Evolutionary conservation across 2,329 filamentous ascomycete genomes (phyloP), one percentile per base, ranked within the genome.

Genomic region (Colletotrichum godetiae): DNA sequence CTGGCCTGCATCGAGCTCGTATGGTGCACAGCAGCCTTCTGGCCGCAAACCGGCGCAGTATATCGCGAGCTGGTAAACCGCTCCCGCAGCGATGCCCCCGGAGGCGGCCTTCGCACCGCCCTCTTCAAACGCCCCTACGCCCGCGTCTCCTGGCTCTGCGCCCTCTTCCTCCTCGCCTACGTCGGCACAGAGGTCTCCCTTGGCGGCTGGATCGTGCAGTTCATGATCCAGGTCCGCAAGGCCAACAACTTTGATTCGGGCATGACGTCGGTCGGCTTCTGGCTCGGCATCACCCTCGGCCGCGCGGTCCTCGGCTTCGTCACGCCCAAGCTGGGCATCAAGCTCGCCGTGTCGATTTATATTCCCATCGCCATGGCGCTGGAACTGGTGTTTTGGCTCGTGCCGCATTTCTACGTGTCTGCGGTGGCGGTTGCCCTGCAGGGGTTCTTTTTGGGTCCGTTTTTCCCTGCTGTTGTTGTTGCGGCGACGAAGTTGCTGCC

Each of bases 151-250:
- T 95, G 93, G 92, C 84, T 93, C n/a, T 90, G 89, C 75, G 87
- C 93, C 0, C 74, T 92, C 0, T 97, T 96, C 81, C 84, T 96
- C 27, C 88, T 97, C 12, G 89, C 90, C 37, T 96, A 96, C 78
- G 92, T 95, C 0, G 94, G 94, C 8, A 86, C 91, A 1, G 94
- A 97, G 80, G 92, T 94, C 57, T 91, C 92, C 0, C 87, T 95
- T 0, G 93, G 93, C 24, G 94, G 94, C 5, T 97, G 94, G 94
- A 93, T 97, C 69, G 92, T 95, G 65, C 91, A 92, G 5, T 96
- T 97, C 81, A 96, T 97, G 93, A 91, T 94, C 31, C 88, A 90
- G 42, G 91, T 95, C 6, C 89, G 94, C 6, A 81, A 91, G n/a
- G 93, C 91, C 1, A 87, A 84, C 4, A 83, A 89, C 0, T 95